Conservation (phyloP, 2,329 filamentous ascomycete species). For the Harringtonia lauricola region DNA sequence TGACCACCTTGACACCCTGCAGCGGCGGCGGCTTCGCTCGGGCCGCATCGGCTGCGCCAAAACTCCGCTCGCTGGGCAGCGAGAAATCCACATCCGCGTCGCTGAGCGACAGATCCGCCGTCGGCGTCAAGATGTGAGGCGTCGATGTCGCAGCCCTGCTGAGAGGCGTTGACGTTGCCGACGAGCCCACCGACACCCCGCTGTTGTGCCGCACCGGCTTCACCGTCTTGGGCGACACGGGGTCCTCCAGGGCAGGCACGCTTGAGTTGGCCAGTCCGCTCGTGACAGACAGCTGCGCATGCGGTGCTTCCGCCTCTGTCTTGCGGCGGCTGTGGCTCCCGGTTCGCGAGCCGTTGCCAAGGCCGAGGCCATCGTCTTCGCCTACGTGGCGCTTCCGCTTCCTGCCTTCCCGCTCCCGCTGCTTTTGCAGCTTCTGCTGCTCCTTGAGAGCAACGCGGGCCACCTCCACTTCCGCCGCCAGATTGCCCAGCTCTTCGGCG, state of each 20-base stretch:
- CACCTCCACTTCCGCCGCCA: slow-evolving; percentile 61
- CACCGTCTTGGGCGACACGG: slow-evolving; percentile 41
- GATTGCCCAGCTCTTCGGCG: slow-evolving; percentile 60
- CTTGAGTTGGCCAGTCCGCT: background rate
- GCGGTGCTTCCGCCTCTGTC: background rate
- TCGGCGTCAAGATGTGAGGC: slow-evolving; percentile 35
- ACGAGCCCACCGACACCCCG: slow-evolving; percentile 6
- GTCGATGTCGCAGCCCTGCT: slow-evolving; percentile 14
- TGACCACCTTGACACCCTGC: slow-evolving; percentile 64
- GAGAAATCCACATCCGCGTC: background rate
- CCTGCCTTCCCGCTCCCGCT: slow-evolving; percentile 27
- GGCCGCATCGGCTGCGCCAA: background rate
- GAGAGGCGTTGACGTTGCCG: background rate
- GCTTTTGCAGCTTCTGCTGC: slow-evolving; percentile 2
- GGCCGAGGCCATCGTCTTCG: slow-evolving; percentile 19
- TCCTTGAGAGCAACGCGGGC: slow-evolving; percentile 23
- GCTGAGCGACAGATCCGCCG: slow-evolving; percentile 26
- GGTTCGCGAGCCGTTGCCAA: background rate
- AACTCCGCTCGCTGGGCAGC: slow-evolving; percentile 1
- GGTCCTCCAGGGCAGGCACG: too few species aligned
- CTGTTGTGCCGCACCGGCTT: slow-evolving; percentile 14
- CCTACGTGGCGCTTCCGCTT: slow-evolving; percentile 52
- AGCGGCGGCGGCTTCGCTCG: slow-evolving; percentile 35
- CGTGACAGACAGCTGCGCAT: background rate
- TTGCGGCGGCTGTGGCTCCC: slow-evolving; percentile 9